phyloP scores from a whole-genome alignment of 108 stramenopile species.

The Fragilariopsis cylindrus region DNA sequence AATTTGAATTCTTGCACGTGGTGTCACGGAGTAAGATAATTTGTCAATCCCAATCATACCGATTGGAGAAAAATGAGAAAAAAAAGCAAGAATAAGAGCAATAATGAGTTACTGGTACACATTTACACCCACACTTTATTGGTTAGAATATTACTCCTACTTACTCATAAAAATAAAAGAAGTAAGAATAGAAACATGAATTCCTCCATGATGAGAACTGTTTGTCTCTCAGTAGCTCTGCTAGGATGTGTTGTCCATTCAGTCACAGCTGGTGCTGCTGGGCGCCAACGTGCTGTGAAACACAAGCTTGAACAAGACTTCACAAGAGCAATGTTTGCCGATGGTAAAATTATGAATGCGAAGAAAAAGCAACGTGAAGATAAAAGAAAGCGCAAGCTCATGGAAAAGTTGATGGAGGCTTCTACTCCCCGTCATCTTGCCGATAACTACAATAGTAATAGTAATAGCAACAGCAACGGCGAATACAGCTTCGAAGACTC shows the following conservation, averaged over 20 bases:
- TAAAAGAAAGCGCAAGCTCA: constrained; percentile 22
- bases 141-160: background rate
- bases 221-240: background rate
- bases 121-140: too few species aligned
- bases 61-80: too few species aligned
- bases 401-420: constrained; percentile 14
- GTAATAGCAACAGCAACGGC: constrained; percentile 12
- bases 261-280: background rate
- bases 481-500: constrained; percentile 20
- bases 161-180: background rate
- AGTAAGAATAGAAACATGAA: constrained; percentile 4
- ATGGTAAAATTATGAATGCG: constrained; percentile 22
- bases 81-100: too few species aligned
- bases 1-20: too few species aligned
- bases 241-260: constrained; percentile 1
- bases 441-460: background rate
- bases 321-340: constrained; percentile 33
- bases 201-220: background rate
- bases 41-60: too few species aligned
- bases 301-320: constrained; percentile 19
- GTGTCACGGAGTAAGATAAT: too few species aligned
- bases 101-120: too few species aligned
- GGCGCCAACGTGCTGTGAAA: background rate
- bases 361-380: constrained; percentile 28
- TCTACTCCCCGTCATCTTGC: constrained; percentile 21